Evolutionary conservation across 1,139 yeast species (phyloP).

Genomic region (Magnusiomyces fungicola): DNA sequence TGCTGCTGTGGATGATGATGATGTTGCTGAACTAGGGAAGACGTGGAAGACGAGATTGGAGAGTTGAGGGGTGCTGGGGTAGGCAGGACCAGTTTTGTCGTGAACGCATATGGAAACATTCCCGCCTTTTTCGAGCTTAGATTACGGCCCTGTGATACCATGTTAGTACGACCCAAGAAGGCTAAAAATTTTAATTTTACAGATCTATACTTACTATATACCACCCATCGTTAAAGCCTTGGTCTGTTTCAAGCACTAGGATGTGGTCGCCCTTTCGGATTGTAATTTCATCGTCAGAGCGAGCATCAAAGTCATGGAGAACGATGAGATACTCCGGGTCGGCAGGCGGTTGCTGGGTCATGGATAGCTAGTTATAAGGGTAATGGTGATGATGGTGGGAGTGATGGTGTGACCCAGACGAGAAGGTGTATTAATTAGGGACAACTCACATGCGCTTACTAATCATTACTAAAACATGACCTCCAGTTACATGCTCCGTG

Average conservation of each 20-base stretch:
- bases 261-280: slow-evolving; percentile 77
- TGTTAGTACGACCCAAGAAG: neutral
- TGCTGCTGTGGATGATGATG: slow-evolving; percentile 18
- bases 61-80: slow-evolving; percentile 26
- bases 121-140: slow-evolving; percentile 67
- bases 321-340: slow-evolving; percentile 40
- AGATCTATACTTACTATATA: slow-evolving; percentile 46
- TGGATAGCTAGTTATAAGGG: no score
- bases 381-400: no score
- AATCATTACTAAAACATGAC: no score
- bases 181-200: neutral
- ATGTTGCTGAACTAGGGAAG: slow-evolving; percentile 7
- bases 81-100: slow-evolving; percentile 31
- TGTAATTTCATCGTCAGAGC: slow-evolving; percentile 84
- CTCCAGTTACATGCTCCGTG: no score
- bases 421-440: no score
- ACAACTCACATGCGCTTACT: no score
- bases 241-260: slow-evolving; percentile 85
- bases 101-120: slow-evolving; percentile 78
- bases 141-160: slow-evolving; percentile 53
- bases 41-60: slow-evolving; percentile 16
- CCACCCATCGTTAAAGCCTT: slow-evolving; percentile 98
- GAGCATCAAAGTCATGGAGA: slow-evolving; percentile 76
- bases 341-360: neutral
- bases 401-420: no score